Evolutionary conservation across 805 yeast genomes (phyloP), one percentile per base, ranked within the genome.

Genomic region (Hanseniaspora guilliermondii): DNA sequence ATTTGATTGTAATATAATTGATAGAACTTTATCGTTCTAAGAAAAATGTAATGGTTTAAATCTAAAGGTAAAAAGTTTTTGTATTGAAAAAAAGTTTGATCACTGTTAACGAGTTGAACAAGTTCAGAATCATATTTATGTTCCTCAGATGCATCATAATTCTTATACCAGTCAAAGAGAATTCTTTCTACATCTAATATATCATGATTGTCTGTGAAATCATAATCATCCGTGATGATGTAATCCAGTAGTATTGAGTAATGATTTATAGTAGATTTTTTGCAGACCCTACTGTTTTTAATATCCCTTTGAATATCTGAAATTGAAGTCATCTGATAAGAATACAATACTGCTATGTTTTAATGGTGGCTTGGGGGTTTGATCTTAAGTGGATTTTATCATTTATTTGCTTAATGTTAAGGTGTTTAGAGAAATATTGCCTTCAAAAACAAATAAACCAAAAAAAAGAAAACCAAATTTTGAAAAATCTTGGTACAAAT

Each of bases 181-280:
- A 49, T 8, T 25, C 12, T 35, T 17, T 42, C 48, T 5, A 49
- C 41, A 33, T 49, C 53, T 25, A 49, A 9, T 6, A 12, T n/a
- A 6, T 19, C 22, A 14, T 49, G 36, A 36, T 47, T 24, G 4
- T 25, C 22, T 6, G 37, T 14, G 19, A 27, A 27, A n/a, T 39
- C 41, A 35, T 41, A 17, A 30, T 36, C 55, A 24, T 52, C 49
- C 11, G 49, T 40, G n/a, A 52, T n/a, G 16, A 52, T 16, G n/a
- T 44, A 52, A 14, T 52, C 49, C 17, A 52, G 14, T 17, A 52
- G 39, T 11, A 52, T 22, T n/a, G 39, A 32, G 17, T 52, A 52
- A 21, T 52, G 55, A 21, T 52, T 36, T 7, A 16, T 16, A 16
- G 39, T 37, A 9, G 46, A 37, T 6, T 12, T n/a, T 4, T 12